A percentile compares a stretch with the other conserved stretches of the same genome.
Conservation (phyloP, 805 yeast genomes). For the Yarrowia divulgata region DNA sequence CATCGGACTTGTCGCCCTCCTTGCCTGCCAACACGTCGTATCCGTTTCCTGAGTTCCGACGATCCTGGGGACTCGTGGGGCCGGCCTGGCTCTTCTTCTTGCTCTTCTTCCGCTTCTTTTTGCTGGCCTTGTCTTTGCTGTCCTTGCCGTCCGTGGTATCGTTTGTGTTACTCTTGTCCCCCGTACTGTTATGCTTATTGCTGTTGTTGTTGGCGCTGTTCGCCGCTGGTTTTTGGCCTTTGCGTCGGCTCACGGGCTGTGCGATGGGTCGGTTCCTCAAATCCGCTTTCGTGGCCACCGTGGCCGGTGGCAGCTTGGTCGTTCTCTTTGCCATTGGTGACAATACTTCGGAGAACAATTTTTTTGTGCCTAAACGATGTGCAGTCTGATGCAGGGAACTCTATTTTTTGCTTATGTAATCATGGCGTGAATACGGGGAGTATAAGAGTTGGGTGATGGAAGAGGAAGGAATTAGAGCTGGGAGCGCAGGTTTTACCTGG, state of each 20-base stretch:
- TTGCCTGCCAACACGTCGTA: not conserved
- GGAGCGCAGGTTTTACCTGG: too few relatives aligned
- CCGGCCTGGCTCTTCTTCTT: constrained; percentile 20
- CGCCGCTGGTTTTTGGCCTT: not conserved
- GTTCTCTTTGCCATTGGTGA: constrained; percentile 33
- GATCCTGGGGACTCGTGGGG: constrained; percentile 6
- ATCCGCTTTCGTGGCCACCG: constrained; percentile 35
- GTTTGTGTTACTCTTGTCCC: not conserved
- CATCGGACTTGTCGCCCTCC: not conserved
- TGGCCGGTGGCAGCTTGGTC: constrained; percentile 31
- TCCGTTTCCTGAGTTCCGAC: constrained; percentile 29
- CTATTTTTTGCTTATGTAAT: constrained; percentile 16
- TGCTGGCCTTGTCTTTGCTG: constrained; percentile 20
- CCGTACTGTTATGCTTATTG: constrained; percentile 9
- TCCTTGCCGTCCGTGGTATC: constrained; percentile 26
- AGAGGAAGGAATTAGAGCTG: not conserved
- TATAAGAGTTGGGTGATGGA: not conserved
- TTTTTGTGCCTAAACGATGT: constrained; percentile 30
- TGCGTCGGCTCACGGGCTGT: constrained; percentile 27
- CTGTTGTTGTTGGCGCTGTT: constrained; percentile 3
- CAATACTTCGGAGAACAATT: constrained; percentile 26
- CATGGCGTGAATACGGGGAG: not conserved
- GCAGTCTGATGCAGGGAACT: constrained; percentile 14
- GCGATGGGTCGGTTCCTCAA: constrained; percentile 30
- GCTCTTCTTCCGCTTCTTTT: constrained; percentile 17